These are phyloP conservation scores for Corylus avellana DNA, from an alignment of 306 rosid species.

Conservation along the genomic window DNA sequence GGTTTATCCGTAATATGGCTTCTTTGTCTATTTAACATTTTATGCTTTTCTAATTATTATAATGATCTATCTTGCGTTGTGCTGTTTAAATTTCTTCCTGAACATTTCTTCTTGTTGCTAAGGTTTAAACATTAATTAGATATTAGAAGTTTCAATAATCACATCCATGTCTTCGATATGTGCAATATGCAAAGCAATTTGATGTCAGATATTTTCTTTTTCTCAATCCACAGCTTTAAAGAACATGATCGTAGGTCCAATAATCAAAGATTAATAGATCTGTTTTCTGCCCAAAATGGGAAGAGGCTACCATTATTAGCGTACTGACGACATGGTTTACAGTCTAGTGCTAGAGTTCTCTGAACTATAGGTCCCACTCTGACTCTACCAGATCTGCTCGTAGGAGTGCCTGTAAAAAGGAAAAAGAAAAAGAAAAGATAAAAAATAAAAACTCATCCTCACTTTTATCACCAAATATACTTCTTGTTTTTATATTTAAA, in stretches of 20 bases:
- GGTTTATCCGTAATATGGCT: constrained; percentile 88
- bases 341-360: too few relatives aligned
- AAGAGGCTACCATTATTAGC: neutral
- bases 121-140: neutral
- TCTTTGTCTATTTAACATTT: constrained; percentile 22
- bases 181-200: neutral
- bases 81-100: neutral
- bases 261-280: neutral
- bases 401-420: too few relatives aligned
- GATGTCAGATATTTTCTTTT: neutral
- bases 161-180: neutral
- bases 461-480: too few relatives aligned
- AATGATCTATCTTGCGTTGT: constrained; percentile 13
- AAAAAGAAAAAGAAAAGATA: too few relatives aligned
- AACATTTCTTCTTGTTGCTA: neutral
- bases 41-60: constrained; percentile 23
- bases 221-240: neutral
- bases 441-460: too few relatives aligned
- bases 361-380: too few relatives aligned
- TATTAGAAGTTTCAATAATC: neutral
- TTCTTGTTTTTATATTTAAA: too few relatives aligned
- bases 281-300: neutral
- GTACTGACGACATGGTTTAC: neutral
- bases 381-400: too few relatives aligned
- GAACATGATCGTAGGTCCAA: neutral